Base-by-base conservation (phyloP, 2,329 filamentous ascomycete species). In the Fusarium robinianum region DNA sequence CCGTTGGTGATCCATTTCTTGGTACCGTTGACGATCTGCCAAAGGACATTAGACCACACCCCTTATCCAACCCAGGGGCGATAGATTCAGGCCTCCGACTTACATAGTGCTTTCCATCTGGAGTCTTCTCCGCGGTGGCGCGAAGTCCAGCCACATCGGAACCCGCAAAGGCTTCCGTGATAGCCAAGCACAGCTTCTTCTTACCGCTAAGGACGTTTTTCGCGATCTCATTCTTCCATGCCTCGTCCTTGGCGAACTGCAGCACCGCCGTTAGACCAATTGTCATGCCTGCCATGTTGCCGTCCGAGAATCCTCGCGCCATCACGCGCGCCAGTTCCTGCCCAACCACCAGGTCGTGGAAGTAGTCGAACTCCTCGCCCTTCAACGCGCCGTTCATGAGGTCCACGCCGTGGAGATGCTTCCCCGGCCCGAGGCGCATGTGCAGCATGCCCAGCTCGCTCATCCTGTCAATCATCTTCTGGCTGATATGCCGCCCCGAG, bases 1-100 rank as follows among this genome's bases (percentile, higher is more conserved):
- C 87, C 88, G 67, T 90, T 90, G 25, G 87, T 90, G 64, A 90
- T 90, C 87, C 87, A 90, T 72, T 92, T 94, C 78, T 91, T 92
- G 41, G 77, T 84, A 34, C 87, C 86, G 62, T 86, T 85, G 65
- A 83, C 76, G 44, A 83, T 75, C 69, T 72, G 32, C 17, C 18
- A 4, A 27, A 55, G 39, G 3, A 16, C 12, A 9, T 7, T 14
- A 3, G 33, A 3, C 10, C n/a, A 4, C n/a, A 23, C 2, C 11
- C 2, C 6, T 17, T 4, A 3, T n/a, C 7, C 2, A 18, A 8
- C 10, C 30, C 8, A 5, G 10, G 14, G 17, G 12, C 3, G 18
- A 23, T 34, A 14, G 29, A 14, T 12, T 67, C 9, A 27, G 14
- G 17, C 11, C 14, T 9, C 11, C 12, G 16, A 81, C 74, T 53